Base-by-base conservation (phyloP, 139 green algal species). In the Spirogloea muscicola region DNA sequence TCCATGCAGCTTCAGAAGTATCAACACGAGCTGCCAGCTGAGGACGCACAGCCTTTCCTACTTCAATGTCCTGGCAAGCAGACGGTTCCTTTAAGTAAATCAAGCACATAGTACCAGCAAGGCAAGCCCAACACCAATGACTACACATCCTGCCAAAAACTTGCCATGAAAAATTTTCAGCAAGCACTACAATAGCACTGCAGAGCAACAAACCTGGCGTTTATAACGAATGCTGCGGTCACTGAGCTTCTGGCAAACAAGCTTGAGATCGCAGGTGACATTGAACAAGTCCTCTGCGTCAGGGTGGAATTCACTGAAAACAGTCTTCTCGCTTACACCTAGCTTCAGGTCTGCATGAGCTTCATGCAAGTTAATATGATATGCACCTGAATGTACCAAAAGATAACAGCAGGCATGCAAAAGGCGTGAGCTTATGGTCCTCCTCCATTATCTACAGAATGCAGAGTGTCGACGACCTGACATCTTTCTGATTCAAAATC, bases 251-350 rank as follows among this genome's bases (percentile, higher is more conserved):
- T 68, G 10, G 59, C 68, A 77, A 29, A 77, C 62, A n/a, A 18
- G n/a, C 21, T 27, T 21, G 21, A 77, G 59, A 59, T 77, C 68
- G 58, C 57, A 74, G 18, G 57, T 77, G 36, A 64, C 49, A 65
- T 88, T 87, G 71, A 81, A 83, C 21, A 87, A 63, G 36, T 90
- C 67, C 36, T 70, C 31, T 0, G 90, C 90, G 37, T 93, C 88
- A n/a, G 73, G 58, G 77, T 95, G 91, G 58, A 87, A 91, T 21
- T 77, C 71, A 3, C 61, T 46, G 58, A 95, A 69, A 5, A 95
- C 49, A 1, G 57, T 79, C 37, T 69, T 76, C n/a, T 88, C 84
- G 36, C 58, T 73, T 29, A 86, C 59, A 3, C 87, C 87, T 25
- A 92, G 21, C 31, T 77, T 49, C 36, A 77, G 68, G 1, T 77